Evolutionary conservation across 2,329 filamentous ascomycete genomes (phyloP), one percentile per base, ranked within the genome.

Genomic region (Trichoderma atrobrunneum): DNA sequence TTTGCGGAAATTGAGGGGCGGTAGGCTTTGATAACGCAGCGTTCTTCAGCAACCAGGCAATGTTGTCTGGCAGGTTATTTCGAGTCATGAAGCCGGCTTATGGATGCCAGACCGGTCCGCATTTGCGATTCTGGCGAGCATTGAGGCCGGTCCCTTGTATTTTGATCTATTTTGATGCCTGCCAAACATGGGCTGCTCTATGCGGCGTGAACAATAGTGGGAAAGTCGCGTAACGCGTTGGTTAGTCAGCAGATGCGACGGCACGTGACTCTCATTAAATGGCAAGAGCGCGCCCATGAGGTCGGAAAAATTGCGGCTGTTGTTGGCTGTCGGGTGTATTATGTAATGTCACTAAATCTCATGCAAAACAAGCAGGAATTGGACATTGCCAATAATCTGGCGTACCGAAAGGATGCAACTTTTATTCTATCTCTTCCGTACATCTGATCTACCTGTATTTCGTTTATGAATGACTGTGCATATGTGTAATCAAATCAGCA

Each of bases 51-150:
- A 90, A 82, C 88, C 88, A 90, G 76, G 85, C 82, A 76, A 90
- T 81, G 79, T 90, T 86, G 78, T 87, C 84, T 76, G 81, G 79
- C 73, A 90, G 84, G 78, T 90, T 90, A 81, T 89, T 89, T 79
- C 86, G 87, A 83, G 88, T 90, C 88, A 90, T 90, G 83, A 86
- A 86, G 83, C 78, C 84, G 80, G 80, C 76, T 73, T 69, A 48
- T 43, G 66, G 67, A 61, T 75, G 72, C 74, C 76, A 75, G 74
- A 74, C 72, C 66, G 72, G 75, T 61, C 73, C 73, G 76, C 73
- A 75, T 72, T 70, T 73, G 72, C 7, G 18, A 39, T 73, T 73
- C 39, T 59, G 59, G 70, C 70, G 73, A 75, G 77, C 78, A 79
- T 79, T 72, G 72, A 69, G 63, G 12, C 63, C 57, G 28, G 56